Conservation (phyloP, 2,329 filamentous ascomycete genomes). For the Colletotrichum cereale region DNA sequence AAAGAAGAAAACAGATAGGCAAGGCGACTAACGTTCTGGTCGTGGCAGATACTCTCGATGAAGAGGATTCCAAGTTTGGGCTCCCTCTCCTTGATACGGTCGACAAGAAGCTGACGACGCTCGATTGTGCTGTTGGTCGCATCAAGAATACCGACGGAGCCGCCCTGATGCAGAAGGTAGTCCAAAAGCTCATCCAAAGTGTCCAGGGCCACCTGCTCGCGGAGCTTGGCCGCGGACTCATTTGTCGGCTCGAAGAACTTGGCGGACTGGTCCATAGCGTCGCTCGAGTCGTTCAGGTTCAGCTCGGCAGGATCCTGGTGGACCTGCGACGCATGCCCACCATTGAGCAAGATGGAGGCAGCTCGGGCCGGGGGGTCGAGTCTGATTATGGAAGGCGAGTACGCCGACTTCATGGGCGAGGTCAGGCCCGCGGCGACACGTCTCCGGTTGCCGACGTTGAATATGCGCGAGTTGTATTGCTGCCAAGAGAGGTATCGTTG, state of each 20-base stretch:
- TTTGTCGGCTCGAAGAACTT: conserved; percentile 96
- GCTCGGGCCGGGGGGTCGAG: conserved; percentile 65
- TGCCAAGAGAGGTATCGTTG: conserved; percentile 96
- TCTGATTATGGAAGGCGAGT: conserved; percentile 43
- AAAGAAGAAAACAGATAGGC: neutral
- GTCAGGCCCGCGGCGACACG: conserved; percentile 78
- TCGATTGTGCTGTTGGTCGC: conserved; percentile 96
- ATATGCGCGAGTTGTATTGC: conserved; percentile 94
- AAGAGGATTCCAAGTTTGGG: conserved; percentile 93
- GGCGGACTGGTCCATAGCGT: conserved; percentile 86
- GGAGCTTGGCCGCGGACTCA: conserved; percentile 80
- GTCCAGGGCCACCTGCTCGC: conserved; percentile 92
- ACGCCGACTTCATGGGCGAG: conserved; percentile 54
- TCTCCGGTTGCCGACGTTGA: conserved; percentile 95
- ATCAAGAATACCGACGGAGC: conserved; percentile 94
- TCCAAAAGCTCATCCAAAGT: conserved; percentile 93
- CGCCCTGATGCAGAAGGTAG: conserved; percentile 85
- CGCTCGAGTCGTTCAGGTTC: conserved; percentile 54
- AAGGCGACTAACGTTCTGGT: conserved; percentile 69
- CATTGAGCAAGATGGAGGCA: conserved; percentile 70
- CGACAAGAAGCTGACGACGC: conserved; percentile 84
- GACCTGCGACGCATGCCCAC: conserved; percentile 63
- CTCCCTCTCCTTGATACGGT: conserved; percentile 84
- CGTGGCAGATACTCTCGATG: conserved; percentile 93
- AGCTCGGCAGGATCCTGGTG: conserved; percentile 47